These are phyloP conservation scores for Trametes hirsuta DNA, from an alignment of 1,284 basidiomycete genomes.

Conservation along the genomic window DNA sequence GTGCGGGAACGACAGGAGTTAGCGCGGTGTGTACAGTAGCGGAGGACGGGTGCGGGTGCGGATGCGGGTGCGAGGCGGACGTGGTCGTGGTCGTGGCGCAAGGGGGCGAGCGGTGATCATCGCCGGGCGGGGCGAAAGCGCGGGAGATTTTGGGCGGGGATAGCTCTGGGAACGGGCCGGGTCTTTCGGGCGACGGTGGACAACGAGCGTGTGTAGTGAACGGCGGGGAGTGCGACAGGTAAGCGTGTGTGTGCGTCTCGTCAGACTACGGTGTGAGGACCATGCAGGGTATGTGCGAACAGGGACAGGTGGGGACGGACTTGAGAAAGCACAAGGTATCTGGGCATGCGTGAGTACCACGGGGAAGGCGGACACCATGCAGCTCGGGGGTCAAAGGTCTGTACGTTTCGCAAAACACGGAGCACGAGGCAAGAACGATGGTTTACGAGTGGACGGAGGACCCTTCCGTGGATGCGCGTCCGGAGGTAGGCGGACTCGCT, in stretches of 20 bases:
- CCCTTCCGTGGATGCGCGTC: neutral
- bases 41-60: neutral
- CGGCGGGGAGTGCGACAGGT: neutral
- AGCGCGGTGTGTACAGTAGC: slow-evolving; percentile 5
- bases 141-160: neutral
- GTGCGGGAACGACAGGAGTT: slow-evolving; percentile 11
- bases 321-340: neutral
- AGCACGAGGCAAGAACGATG: neutral
- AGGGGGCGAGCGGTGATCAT: neutral
- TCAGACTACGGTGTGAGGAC: neutral
- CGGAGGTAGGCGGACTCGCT: neutral
- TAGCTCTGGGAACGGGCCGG: neutral
- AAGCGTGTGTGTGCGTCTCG: neutral
- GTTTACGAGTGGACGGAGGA: neutral
- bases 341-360: neutral
- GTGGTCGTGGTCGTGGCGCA: neutral
- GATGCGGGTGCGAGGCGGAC: neutral
- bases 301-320: neutral
- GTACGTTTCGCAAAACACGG: neutral
- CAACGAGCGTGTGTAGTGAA: slow-evolving; percentile 11
- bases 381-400: neutral
- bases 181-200: neutral
- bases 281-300: neutral
- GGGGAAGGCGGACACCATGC: slow-evolving; percentile 1
- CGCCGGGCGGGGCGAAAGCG: neutral